phyloP scores from a whole-genome alignment of 202 grass and related monocot species.

The Musa balbisiana region DNA sequence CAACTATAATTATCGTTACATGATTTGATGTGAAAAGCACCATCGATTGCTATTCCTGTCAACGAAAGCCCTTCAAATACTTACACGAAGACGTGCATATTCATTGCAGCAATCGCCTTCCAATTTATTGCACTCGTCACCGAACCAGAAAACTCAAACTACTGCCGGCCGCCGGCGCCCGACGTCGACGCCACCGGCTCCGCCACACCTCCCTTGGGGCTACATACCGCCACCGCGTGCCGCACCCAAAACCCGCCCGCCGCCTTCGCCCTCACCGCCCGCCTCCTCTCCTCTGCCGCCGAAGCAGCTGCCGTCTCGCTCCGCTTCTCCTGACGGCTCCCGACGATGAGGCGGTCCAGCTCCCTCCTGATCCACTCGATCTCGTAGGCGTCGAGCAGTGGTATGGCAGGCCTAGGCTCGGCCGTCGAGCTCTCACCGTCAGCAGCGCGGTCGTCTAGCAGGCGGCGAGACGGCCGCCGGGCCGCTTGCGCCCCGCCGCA shows the following conservation, averaged over 20 bases:
- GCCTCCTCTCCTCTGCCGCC: not conserved
- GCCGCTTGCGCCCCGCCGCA: too few species aligned
- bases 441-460: conserved; percentile 19
- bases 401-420: not conserved
- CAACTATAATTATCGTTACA: too few species aligned
- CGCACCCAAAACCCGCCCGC: not conserved
- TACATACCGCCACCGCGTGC: not conserved
- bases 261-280: not conserved
- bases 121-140: not conserved
- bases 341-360: not conserved
- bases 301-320: not conserved
- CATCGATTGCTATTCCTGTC: too few species aligned
- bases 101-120: not conserved
- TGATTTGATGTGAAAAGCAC: too few species aligned
- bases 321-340: not conserved
- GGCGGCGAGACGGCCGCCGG: conserved; percentile 14
- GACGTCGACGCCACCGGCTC: not conserved
- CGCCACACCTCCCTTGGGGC: not conserved
- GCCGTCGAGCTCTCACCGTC: not conserved
- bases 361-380: not conserved
- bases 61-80: too few species aligned
- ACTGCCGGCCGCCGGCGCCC: not conserved
- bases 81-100: not conserved
- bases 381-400: conserved; percentile 6
- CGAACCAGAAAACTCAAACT: too few species aligned